These are phyloP conservation scores for Colletotrichum cuscutae DNA, from an alignment of 2,329 filamentous ascomycete genomes.

Conservation along the genomic window DNA sequence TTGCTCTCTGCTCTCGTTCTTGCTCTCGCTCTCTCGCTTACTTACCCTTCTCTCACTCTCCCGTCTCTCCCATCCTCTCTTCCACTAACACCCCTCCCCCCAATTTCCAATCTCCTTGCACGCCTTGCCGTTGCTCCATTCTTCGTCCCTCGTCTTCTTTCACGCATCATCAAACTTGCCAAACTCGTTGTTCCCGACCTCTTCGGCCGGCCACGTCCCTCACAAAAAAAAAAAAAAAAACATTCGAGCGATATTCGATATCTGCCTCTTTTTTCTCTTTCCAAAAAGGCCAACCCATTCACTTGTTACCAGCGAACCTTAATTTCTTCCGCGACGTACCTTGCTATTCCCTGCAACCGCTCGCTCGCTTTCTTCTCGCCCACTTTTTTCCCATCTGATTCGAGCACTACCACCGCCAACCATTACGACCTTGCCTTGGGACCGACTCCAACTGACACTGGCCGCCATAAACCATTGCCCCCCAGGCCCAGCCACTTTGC, in stretches of 20 bases:
- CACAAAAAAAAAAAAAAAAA: neutral
- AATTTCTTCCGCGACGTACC: conserved; percentile 12
- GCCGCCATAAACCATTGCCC: conserved; percentile 8
- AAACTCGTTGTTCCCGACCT: neutral
- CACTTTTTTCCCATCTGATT: conserved; percentile 31
- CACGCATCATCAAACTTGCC: conserved; percentile 1
- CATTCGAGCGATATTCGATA: conserved; percentile 20
- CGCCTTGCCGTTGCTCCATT: conserved; percentile 5
- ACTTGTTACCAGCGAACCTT: conserved; percentile 27
- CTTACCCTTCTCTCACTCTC: neutral
- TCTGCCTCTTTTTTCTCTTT: neutral
- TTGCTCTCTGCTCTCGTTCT: neutral
- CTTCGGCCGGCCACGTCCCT: neutral
- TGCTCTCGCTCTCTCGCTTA: neutral
- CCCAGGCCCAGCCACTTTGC: conserved; percentile 31
- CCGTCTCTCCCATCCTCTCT: neutral
- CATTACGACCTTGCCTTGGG: conserved; percentile 7
- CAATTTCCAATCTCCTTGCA: conserved; percentile 7
- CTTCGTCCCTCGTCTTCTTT: neutral
- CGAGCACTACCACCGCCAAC: conserved; percentile 15
- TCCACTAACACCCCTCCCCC: neutral
- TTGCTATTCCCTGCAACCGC: conserved; percentile 28
- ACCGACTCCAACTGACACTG: conserved; percentile 3
- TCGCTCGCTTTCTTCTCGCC: conserved; percentile 20
- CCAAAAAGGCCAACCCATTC: conserved; percentile 17